A percentile compares a stretch with the other conserved stretches of the same genome.
Evolutionary conservation across 148 eudicot species (phyloP).

Genomic region (Dysphania ambrosioides): DNA sequence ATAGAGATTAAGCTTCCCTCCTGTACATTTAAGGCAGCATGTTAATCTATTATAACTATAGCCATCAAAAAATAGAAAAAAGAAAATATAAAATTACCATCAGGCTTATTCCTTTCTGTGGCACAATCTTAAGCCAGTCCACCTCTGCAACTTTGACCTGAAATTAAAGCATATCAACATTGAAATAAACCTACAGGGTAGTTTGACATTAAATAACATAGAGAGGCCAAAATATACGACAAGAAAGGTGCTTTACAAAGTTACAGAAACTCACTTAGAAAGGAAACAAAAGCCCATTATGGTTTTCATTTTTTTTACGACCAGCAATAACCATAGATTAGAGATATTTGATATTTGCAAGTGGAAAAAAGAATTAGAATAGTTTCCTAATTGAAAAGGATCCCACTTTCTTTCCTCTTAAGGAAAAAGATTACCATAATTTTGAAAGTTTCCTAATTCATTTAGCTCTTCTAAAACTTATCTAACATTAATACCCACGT

Average conservation of each 20-base stretch:
- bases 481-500: too few relatives aligned
- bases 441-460: too few relatives aligned
- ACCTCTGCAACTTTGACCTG: slow-evolving; percentile 81
- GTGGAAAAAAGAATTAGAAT: too few relatives aligned
- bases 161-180: slow-evolving; percentile 14
- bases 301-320: too few relatives aligned
- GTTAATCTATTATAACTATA: slow-evolving; percentile 14
- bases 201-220: background rate
- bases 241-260: background rate
- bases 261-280: background rate
- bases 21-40: slow-evolving; percentile 34
- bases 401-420: too few relatives aligned
- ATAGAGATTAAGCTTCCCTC: slow-evolving; percentile 60
- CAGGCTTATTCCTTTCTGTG: slow-evolving; percentile 62
- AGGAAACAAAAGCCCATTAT: background rate
- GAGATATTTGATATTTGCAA: too few relatives aligned
- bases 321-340: too few relatives aligned
- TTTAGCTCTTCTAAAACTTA: too few relatives aligned
- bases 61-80: background rate
- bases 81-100: slow-evolving; percentile 39
- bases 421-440: too few relatives aligned
- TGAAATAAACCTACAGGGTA: background rate
- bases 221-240: too few relatives aligned
- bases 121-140: slow-evolving; percentile 72
- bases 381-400: too few relatives aligned